Base-by-base conservation (phyloP, 805 yeast species). In the Starmerella sirachaensis region DNA sequence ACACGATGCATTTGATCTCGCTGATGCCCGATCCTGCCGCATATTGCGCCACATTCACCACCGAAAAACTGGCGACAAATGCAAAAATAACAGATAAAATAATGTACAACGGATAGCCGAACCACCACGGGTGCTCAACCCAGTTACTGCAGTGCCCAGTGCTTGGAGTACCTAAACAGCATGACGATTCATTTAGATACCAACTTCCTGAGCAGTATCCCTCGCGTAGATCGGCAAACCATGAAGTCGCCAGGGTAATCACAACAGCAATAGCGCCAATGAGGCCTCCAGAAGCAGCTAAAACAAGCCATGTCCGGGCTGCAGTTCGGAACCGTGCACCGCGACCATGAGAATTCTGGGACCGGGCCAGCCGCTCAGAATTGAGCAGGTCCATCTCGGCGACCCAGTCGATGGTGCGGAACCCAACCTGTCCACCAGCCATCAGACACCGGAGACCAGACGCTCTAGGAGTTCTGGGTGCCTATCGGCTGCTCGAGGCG, bases 1-100 rank as follows among this genome's bases (percentile, higher is more conserved):
- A 76, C 1, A 86, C 83, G 45, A 91, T 85, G 55, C 91, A 81
- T 59, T 93, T 91, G 55, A 91, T 88, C 59, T 91, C 99, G 12
- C 96, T 80, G 35, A 91, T 93, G 0, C 99, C 99, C 6, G 94
- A 81, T 0, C 99, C 99, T 1, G 97, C 93, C 2, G 98, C 97
- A 37, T 76, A 67, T 1, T 94, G 94, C 0, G 94, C 86, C 48
- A 73, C 75, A 11, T 57, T 56, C 47, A 72, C 66, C 31, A 93
- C 94, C 24, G 85, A 53, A 11, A 67, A 54, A 0, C 88, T 83
- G 1, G 94, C 76, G 9, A 67, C 47, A 7, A 66, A 56, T 3
- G 91, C 80, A 49, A 88, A 75, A 0, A 62, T 12, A 0, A 76
- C 60, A 5, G 93, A 78, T 1, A 77, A 58, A 0, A 61, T 7